Evolutionary conservation across 371 early-diverging fungal genomes (phyloP).

Genomic region (Zychaea mexicana): DNA sequence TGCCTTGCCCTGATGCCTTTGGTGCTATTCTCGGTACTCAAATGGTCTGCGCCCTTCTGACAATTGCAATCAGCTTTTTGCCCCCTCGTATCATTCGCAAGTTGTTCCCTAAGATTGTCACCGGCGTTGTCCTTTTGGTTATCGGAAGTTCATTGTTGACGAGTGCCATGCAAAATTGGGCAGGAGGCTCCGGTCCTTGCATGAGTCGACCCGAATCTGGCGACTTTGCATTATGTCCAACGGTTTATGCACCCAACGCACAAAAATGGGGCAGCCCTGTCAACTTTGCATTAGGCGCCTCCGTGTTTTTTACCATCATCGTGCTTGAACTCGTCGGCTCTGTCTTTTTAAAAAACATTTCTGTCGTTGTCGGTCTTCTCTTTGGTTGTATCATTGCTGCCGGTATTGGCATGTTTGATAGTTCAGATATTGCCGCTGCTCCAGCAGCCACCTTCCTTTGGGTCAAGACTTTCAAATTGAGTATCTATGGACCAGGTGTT

Average conservation of each 20-base stretch:
- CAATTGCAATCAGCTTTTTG: conserved; percentile 49
- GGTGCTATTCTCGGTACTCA: conserved; percentile 62
- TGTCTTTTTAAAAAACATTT: conserved; percentile 58
- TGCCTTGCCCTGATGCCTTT: conserved; percentile 58
- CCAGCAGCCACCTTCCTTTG: conserved; percentile 62
- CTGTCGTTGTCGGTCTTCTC: conserved; percentile 58
- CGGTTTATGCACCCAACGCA: conserved; percentile 50
- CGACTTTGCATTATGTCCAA: conserved; percentile 34
- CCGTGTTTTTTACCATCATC: conserved; percentile 57
- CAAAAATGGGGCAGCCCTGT: conserved; percentile 52
- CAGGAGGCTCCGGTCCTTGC: conserved; percentile 52
- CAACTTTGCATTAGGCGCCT: conserved; percentile 57
- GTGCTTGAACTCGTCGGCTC: conserved; percentile 61
- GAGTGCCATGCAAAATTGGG: conserved; percentile 52
- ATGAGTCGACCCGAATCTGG: conserved; percentile 36
- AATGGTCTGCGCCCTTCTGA: conserved; percentile 49
- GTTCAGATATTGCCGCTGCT: conserved; percentile 42
- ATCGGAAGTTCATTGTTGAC: conserved; percentile 53
- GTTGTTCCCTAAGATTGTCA: conserved; percentile 58
- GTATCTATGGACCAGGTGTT: conserved; percentile 58
- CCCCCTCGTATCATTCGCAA: conserved; percentile 50
- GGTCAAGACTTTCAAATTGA: conserved; percentile 54
- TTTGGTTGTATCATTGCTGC: conserved; percentile 60
- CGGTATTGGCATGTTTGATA: conserved; percentile 56
- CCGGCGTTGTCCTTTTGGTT: conserved; percentile 49